Evolutionary conservation across 805 yeast species (phyloP).

Genomic region (Suhomyces canberraensis): DNA sequence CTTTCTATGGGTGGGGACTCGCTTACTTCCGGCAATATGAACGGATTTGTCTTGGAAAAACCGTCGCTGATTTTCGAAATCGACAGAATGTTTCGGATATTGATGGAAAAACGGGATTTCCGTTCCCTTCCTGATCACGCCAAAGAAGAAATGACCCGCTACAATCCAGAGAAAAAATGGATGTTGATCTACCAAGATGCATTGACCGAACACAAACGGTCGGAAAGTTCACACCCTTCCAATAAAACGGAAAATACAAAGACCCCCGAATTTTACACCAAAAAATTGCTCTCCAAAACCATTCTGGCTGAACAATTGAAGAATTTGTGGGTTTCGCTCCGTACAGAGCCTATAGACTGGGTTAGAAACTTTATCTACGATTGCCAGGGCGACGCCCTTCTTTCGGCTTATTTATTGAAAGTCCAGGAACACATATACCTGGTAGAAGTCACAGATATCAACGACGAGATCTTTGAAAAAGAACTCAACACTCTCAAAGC

Average conservation of each 20-base stretch:
- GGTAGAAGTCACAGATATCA: constrained; percentile 32
- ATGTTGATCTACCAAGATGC: constrained; percentile 85
- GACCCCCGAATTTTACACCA: constrained; percentile 75
- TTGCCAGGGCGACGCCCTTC: constrained; percentile 76
- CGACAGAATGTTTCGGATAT: constrained; percentile 69
- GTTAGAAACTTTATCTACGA: constrained; percentile 66
- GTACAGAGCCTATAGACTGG: constrained; percentile 87
- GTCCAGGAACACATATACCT: constrained; percentile 48
- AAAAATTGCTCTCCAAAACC: constrained; percentile 64
- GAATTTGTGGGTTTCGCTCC: constrained; percentile 83
- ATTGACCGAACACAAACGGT: constrained; percentile 67
- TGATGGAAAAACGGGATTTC: constrained; percentile 83
- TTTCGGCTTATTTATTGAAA: constrained; percentile 53
- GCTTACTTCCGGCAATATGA: constrained; percentile 11
- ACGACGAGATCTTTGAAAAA: constrained; percentile 55
- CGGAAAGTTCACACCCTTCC: constrained; percentile 18
- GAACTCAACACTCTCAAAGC: constrained; percentile 79
- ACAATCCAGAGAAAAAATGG: constrained; percentile 82
- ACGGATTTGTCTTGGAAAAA: constrained; percentile 49
- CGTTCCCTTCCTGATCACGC: constrained; percentile 67
- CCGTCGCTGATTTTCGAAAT: constrained; percentile 67
- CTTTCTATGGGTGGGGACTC: constrained; percentile 15
- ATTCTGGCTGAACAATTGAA: constrained; percentile 70
- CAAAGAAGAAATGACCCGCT: constrained; percentile 70
- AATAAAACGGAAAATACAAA: constrained; percentile 27